A percentile compares a stretch with the other conserved stretches of the same genome.
phyloP scores from a whole-genome alignment of 305 asterid genomes.

The Nicotiana rustica region DNA sequence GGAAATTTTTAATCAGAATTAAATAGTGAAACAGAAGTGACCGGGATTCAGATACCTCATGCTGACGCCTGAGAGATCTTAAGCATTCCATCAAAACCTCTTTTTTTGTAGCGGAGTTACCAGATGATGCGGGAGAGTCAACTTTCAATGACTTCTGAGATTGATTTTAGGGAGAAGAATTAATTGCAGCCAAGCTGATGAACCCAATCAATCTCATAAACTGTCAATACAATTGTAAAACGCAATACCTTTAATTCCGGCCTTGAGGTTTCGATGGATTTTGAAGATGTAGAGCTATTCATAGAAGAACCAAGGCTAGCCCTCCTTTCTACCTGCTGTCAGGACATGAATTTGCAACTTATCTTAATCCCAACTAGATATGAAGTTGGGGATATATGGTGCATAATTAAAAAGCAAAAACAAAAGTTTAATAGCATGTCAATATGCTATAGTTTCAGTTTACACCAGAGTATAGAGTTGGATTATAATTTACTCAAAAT shows the following conservation, averaged over 20 bases:
- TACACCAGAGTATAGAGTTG: background rate
- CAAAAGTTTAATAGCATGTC: background rate
- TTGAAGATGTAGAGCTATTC: conserved; percentile 43
- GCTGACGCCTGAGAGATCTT: conserved; percentile 66
- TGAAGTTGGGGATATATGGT: conserved; percentile 24
- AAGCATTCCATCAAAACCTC: conserved; percentile 70
- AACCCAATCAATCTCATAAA: background rate
- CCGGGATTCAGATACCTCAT: conserved; percentile 55
- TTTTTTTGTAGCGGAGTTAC: conserved; percentile 40
- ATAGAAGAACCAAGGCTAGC: conserved; percentile 48
- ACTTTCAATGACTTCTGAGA: conserved; percentile 45
- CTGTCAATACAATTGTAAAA: conserved; percentile 32
- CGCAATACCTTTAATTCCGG: conserved; percentile 49
- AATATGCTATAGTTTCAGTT: conserved; percentile 23
- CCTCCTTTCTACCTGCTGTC: conserved; percentile 61
- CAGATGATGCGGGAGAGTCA: conserved; percentile 45
- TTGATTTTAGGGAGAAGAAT: conserved; percentile 36
- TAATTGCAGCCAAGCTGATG: conserved; percentile 9
- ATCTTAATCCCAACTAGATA: conserved; percentile 31
- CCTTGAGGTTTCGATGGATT: conserved; percentile 38
- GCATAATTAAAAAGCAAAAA: background rate
- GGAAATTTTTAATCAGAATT: conserved; percentile 22
- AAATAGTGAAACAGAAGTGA: conserved; percentile 17
- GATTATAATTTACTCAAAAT: background rate
- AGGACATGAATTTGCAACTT: conserved; percentile 28